These are phyloP conservation scores for Spathaspora hagerdaliae DNA, from an alignment of 805 yeast species.

Conservation along the genomic window DNA sequence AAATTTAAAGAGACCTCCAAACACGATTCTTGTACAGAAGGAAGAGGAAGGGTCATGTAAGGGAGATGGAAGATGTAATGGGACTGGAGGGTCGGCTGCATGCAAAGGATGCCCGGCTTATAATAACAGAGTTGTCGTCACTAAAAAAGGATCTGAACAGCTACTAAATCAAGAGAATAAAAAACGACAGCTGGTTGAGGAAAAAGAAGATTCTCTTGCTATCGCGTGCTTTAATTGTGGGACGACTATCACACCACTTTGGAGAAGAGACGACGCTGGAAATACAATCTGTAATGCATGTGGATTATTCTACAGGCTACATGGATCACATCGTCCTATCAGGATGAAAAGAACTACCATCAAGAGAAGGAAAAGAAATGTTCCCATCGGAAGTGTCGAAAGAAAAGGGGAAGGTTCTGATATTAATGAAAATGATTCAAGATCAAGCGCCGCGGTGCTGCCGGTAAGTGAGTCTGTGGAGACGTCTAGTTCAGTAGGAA, in stretches of 20 bases:
- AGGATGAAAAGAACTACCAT: slow-evolving; percentile 70
- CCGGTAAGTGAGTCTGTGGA: not conserved
- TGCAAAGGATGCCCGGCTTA: slow-evolving; percentile 83
- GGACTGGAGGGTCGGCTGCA: slow-evolving; percentile 79
- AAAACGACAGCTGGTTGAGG: not conserved
- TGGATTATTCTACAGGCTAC: slow-evolving; percentile 72
- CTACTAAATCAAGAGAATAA: slow-evolving; percentile 1
- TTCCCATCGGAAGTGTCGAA: not conserved
- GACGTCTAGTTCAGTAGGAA: too few species aligned
- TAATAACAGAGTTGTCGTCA: slow-evolving; percentile 59
- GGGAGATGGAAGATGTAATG: slow-evolving; percentile 80
- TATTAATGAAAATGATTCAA: not conserved
- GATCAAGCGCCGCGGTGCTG: not conserved
- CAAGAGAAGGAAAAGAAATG: slow-evolving; percentile 62
- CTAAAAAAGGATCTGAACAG: slow-evolving; percentile 8
- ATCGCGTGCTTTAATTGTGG: slow-evolving; percentile 82
- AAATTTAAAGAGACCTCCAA: slow-evolving; percentile 56
- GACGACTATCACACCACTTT: slow-evolving; percentile 80
- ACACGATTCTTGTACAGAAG: slow-evolving; percentile 39
- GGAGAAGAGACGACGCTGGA: slow-evolving; percentile 81
- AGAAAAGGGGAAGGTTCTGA: not conserved
- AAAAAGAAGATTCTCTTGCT: slow-evolving; percentile 42
- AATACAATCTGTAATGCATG: slow-evolving; percentile 88
- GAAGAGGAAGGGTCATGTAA: slow-evolving; percentile 57
- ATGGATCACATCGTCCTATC: slow-evolving; percentile 74